Conservation (phyloP, 164 flowering plant species). For the Piper longum region DNA sequence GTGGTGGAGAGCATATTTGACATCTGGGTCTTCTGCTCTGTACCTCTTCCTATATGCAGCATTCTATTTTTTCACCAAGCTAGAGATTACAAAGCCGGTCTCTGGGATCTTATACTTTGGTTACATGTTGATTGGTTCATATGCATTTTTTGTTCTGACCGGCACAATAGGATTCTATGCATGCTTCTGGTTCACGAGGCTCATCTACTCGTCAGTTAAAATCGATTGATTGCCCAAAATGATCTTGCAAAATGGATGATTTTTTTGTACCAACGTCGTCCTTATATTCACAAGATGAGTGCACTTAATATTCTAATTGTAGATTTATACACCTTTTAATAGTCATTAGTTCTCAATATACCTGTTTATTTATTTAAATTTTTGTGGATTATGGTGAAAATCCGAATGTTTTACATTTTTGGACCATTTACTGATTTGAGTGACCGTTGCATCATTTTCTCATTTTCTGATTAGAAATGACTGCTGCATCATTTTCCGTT, state of each 20-base stretch:
- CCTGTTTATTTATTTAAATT: too few relatives aligned
- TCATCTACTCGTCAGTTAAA: conserved; percentile 88
- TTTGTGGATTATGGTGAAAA: too few relatives aligned
- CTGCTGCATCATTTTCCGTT: too few relatives aligned
- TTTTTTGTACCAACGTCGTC: neutral
- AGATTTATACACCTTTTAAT: conserved; percentile 2
- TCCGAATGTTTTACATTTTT: too few relatives aligned
- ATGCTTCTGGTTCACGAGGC: conserved; percentile 89
- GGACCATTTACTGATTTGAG: too few relatives aligned
- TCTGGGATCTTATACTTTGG: conserved; percentile 78
- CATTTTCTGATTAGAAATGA: too few relatives aligned
- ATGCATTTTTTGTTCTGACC: conserved; percentile 82
- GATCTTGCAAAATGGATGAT: neutral
- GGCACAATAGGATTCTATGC: conserved; percentile 88
- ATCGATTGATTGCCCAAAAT: conserved; percentile 35
- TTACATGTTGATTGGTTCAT: conserved; percentile 75
- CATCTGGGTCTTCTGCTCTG: conserved; percentile 84
- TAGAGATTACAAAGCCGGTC: conserved; percentile 74
- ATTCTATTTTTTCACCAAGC: conserved; percentile 84
- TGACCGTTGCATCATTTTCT: too few relatives aligned
- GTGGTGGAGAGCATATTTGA: conserved; percentile 97
- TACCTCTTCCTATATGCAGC: conserved; percentile 80
- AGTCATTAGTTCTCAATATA: conserved; percentile 2
- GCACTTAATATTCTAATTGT: neutral
- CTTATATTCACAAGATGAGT: neutral